Base-by-base conservation (phyloP, 345 rosid species). In the Gossypium raimondii region DNA sequence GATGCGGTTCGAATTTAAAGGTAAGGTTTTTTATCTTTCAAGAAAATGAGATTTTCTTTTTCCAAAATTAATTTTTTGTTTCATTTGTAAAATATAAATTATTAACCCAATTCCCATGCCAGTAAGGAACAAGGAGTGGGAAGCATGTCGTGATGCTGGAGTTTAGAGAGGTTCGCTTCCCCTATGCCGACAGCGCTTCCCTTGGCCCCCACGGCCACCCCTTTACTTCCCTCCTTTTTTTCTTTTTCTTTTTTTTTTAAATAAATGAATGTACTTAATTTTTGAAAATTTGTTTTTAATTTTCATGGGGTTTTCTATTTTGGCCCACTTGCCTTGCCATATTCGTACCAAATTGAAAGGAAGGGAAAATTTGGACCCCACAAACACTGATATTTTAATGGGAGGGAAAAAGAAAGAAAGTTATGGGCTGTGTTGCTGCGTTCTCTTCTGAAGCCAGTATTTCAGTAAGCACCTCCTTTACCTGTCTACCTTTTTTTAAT, bases 131-230 rank as follows among this genome's bases (percentile, higher is more conserved):
- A 16, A 24, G 38, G 14, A 59, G 9, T 63, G 67, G 67, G 48
- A 5, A 12, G 43, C 60, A 12, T 1, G n/a, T 3, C 17, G 18
- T 11, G 11, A 62, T 76, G 79, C 63, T 66, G 73, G 78, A 75
- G 44, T 47, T 68, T n/a, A 58, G n/a, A 3, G 75, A 64, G 73
- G 69, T 70, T 82, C 82, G 88, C 80, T 70, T 80, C 90, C 88
- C 65, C 68, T 66, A 64, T 83, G 82, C 90, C 88, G 87, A 87
- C 90, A 87, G 78, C 53, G 7, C 4, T 1, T 14, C 22, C 12
- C 18, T 11, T 61, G 77, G 89, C 73, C 67, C 86, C 86, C 48
- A 11, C 41, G 41, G 41, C 1, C 11, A 3, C 11, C 6, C 11
- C 13, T 16, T 34, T 7, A 3, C 57, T 10, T 52, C 24, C n/a